A percentile compares a stretch with the other conserved stretches of the same genome.
Conservation (phyloP, 2,329 filamentous ascomycete species). For the Lecanosticta acicola region DNA sequence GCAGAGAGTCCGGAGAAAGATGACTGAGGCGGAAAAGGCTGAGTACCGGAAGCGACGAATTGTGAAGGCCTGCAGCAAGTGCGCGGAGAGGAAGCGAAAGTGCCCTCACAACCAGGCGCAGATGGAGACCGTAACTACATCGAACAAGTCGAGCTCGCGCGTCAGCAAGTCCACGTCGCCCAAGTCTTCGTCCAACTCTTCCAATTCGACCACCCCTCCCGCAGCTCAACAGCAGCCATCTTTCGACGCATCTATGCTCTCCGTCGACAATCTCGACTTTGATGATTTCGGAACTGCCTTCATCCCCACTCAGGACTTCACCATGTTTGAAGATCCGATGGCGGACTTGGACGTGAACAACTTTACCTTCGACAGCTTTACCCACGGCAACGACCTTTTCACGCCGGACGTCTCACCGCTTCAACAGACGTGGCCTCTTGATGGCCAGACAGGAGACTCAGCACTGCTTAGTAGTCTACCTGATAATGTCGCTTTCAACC, state of each 20-base stretch:
- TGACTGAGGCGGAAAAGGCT: conserved; percentile 35
- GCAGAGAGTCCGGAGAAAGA: conserved; percentile 33
- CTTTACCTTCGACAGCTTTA: conserved; percentile 11
- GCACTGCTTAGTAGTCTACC: neutral
- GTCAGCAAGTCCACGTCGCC: conserved; percentile 6
- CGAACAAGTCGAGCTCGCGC: conserved; percentile 8
- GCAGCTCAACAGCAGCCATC: conserved; percentile 2
- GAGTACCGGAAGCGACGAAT: conserved; percentile 36
- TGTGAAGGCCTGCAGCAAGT: conserved; percentile 35
- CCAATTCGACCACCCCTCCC: conserved; percentile 3
- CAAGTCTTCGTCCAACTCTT: neutral
- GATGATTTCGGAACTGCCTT: conserved; percentile 12
- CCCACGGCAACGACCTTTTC: conserved; percentile 10
- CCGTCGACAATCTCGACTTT: neutral
- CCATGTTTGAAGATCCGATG: conserved; percentile 23
- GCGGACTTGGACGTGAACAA: conserved; percentile 20
- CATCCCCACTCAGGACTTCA: conserved; percentile 26
- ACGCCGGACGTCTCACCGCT: conserved; percentile 10
- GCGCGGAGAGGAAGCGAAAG: conserved; percentile 34
- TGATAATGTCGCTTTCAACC: neutral
- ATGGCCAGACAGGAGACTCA: conserved; percentile 2
- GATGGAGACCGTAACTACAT: conserved; percentile 21
- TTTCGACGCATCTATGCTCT: neutral
- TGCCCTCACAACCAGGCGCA: conserved; percentile 31
- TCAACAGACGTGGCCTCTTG: conserved; percentile 4